Percentiles rank a stretch among this genome's conserved stretches.
Conservation (phyloP, 805 yeast species). For the Metschnikowia arizonensis region DNA sequence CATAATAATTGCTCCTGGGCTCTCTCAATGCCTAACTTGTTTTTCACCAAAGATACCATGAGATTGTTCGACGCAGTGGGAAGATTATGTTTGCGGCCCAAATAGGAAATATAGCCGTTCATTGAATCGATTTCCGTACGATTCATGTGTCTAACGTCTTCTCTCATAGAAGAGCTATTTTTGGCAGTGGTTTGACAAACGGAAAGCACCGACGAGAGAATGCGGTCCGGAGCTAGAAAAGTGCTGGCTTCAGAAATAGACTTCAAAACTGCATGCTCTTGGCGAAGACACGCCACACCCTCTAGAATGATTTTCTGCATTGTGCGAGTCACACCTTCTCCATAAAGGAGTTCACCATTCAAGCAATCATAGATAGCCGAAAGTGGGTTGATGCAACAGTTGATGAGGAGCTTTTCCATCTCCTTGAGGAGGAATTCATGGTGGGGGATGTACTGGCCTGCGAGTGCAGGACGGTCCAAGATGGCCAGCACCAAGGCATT, state of each 20-base stretch:
- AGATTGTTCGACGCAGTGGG: slow-evolving; percentile 44
- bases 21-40: slow-evolving; percentile 29
- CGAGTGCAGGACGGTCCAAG: slow-evolving; percentile 21
- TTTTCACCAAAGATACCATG: slow-evolving; percentile 45
- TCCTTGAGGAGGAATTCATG: slow-evolving; percentile 52
- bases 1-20: slow-evolving; percentile 22
- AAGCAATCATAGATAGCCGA: slow-evolving; percentile 73
- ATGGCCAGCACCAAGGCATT: slow-evolving; percentile 20
- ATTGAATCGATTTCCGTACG: slow-evolving; percentile 77
- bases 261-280: slow-evolving; percentile 24
- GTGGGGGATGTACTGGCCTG: slow-evolving; percentile 31
- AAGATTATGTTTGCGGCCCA: slow-evolving; percentile 46
- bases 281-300: slow-evolving; percentile 38
- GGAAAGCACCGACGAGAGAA: slow-evolving; percentile 34
- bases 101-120: slow-evolving; percentile 68
- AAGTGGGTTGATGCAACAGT: slow-evolving; percentile 79
- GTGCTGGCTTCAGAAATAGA: slow-evolving; percentile 29
- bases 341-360: slow-evolving; percentile 66
- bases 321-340: slow-evolving; percentile 30
- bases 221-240: slow-evolving; percentile 29
- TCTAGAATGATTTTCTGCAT: slow-evolving; percentile 45
- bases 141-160: slow-evolving; percentile 53
- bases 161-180: slow-evolving; percentile 70
- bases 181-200: slow-evolving; percentile 39
- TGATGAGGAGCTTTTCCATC: slow-evolving; percentile 71